These are phyloP conservation scores for Galerina marginata DNA, from an alignment of 768 basidiomycete genomes.

Conservation along the genomic window DNA sequence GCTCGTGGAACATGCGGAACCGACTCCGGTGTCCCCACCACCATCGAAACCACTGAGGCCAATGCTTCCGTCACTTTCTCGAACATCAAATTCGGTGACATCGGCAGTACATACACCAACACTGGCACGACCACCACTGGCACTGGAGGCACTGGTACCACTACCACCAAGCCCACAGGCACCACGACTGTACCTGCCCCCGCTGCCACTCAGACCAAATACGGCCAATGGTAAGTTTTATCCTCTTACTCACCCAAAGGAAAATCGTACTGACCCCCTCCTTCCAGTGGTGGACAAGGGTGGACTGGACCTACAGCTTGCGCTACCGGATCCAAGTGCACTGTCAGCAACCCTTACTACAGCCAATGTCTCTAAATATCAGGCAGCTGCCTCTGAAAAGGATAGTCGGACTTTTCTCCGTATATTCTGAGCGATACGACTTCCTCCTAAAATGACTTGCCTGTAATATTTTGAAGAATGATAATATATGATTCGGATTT, in stretches of 20 bases:
- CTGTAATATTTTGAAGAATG: no score
- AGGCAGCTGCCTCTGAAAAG: neutral
- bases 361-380: constrained; percentile 22
- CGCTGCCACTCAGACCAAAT: constrained; percentile 34
- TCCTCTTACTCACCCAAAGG: neutral
- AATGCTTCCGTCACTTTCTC: constrained; percentile 52
- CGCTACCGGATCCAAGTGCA: constrained; percentile 19
- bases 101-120: constrained; percentile 30
- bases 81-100: constrained; percentile 57
- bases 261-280: neutral
- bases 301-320: constrained; percentile 23
- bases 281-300: constrained; percentile 25
- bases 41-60: constrained; percentile 44
- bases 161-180: constrained; percentile 16
- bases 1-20: constrained; percentile 55
- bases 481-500: no score
- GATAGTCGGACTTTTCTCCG: no score
- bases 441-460: no score
- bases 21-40: constrained; percentile 46
- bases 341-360: constrained; percentile 17
- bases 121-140: constrained; percentile 9
- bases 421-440: no score
- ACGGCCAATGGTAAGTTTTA: constrained; percentile 36
- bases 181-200: constrained; percentile 20
- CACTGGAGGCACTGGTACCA: neutral